These are phyloP conservation scores for Cordyceps farinosa DNA, from an alignment of 2,329 filamentous ascomycete species.

Conservation along the genomic window DNA sequence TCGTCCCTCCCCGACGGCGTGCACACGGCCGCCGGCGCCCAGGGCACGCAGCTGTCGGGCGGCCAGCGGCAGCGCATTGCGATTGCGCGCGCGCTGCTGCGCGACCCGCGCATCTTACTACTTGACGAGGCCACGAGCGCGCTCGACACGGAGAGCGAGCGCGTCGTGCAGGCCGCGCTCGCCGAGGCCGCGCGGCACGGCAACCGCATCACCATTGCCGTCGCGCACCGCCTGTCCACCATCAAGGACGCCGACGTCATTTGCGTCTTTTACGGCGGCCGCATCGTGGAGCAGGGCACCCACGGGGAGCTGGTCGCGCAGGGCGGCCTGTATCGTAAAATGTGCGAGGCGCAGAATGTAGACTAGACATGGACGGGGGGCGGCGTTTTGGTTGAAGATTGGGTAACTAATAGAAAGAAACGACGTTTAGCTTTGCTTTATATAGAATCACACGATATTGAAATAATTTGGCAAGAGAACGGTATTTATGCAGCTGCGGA, in stretches of 20 bases:
- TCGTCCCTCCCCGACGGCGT: slow-evolving; percentile 89
- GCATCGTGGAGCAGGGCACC: slow-evolving; percentile 54
- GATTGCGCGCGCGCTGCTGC: slow-evolving; percentile 83
- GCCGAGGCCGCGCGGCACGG: slow-evolving; percentile 69
- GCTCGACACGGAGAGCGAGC: slow-evolving; percentile 91
- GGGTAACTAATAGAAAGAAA: not conserved
- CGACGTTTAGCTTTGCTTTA: not conserved
- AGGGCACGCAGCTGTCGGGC: slow-evolving; percentile 82
- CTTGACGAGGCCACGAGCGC: slow-evolving; percentile 91
- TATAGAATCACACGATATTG: not conserved
- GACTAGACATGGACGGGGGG: slow-evolving; percentile 21
- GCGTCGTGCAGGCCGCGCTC: slow-evolving; percentile 83
- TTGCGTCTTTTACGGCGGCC: slow-evolving; percentile 56
- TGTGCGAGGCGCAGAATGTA: slow-evolving; percentile 42
- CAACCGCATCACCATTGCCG: slow-evolving; percentile 89
- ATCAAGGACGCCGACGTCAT: slow-evolving; percentile 71
- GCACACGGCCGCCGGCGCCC: slow-evolving; percentile 79
- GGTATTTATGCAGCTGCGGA: no score
- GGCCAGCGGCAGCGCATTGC: slow-evolving; percentile 92
- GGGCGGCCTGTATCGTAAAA: slow-evolving; percentile 46
- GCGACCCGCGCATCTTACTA: slow-evolving; percentile 88
- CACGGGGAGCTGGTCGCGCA: slow-evolving; percentile 51
- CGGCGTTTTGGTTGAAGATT: no score
- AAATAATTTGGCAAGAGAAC: not conserved
- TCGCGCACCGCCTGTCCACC: slow-evolving; percentile 85